Base-by-base conservation (phyloP, 495 filamentous ascomycete genomes). In the Cetradonia linearis region DNA sequence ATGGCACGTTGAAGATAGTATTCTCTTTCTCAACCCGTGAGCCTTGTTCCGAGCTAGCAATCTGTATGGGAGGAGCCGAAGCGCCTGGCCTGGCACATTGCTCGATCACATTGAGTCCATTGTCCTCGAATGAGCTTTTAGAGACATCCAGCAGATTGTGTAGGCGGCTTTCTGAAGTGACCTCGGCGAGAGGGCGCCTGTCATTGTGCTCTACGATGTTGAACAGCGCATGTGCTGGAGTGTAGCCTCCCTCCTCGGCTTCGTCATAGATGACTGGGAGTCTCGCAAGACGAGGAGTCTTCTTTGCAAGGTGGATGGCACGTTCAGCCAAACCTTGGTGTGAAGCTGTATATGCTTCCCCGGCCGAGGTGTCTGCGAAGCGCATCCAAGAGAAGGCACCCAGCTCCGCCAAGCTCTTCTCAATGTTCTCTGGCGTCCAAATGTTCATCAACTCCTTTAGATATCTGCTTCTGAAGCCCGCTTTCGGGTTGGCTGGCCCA, bases 331-430 rank as follows among this genome's bases (percentile, higher is more conserved):
- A 64, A 36, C 79, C 78, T 53, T 83, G 82, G 58, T 80, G 83
- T 18, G 87, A 86, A 33, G 80, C 73, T 60, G 80, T 77, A 20
- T 83, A 85, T 10, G 78, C 80, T 65, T 96, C 91, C 34, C 78
- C 76, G 11, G 83, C 75, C 55, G 89, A 95, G 2, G 79, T 77
- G 68, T 95, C 88, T 18, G 85, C 82, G 65, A 97, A 95, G 16
- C 88, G 86, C 54, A 96, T 76, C 85, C 91, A 99, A 0, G 91
- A 89, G 72, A 97, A 99, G 20, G 84, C 80, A 10, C 79, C 79
- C 48, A 78, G 74, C 0, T 79, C 77, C 23, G 76, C 71, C 7
- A 76, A 67, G 60, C 74, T 80, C 53, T 81, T 72, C n/a, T 76
- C 77, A 47, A 96, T 82, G 64, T 96, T 83, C 53, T 91, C 83